Percentiles rank a stretch among this genome's conserved stretches.
Conservation (phyloP, 371 early-diverging fungal genomes). For the Encephalitozoon hellem region DNA sequence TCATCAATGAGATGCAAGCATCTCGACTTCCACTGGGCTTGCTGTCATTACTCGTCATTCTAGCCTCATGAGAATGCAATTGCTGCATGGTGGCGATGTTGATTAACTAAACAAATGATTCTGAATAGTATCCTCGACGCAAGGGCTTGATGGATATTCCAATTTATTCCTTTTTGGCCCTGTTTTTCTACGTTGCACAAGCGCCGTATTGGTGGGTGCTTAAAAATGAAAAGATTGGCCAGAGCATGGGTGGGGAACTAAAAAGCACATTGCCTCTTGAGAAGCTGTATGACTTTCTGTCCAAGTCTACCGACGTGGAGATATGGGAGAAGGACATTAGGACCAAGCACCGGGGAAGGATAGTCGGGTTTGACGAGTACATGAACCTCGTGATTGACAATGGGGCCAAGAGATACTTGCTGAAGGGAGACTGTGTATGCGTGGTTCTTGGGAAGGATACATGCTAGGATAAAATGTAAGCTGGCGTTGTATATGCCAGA, state of each 20-base stretch:
- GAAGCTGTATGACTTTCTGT: constrained; percentile 10
- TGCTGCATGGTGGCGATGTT: constrained; percentile 3
- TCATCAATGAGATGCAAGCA: constrained; percentile 26
- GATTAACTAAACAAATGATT: constrained; percentile 48
- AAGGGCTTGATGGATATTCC: neutral
- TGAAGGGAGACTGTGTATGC: constrained; percentile 44
- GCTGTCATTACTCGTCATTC: constrained; percentile 40
- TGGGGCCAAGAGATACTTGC: neutral
- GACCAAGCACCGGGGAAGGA: constrained; percentile 10
- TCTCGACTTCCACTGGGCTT: neutral
- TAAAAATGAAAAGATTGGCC: neutral
- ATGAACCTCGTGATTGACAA: constrained; percentile 36
- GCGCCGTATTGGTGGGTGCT: neutral
- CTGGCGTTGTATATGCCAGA: neutral
- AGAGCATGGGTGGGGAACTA: neutral
- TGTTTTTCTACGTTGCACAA: neutral
- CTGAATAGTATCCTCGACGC: constrained; percentile 45
- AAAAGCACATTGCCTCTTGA: constrained; percentile 30
- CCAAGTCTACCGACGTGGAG: constrained; percentile 6
- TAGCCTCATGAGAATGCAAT: constrained; percentile 21
- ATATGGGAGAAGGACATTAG: constrained; percentile 12
- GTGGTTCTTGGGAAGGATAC: neutral
- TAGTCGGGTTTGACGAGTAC: constrained; percentile 45
- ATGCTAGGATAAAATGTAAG: neutral
- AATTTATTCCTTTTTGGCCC: neutral